A percentile compares a stretch with the other conserved stretches of the same genome.
phyloP scores from a whole-genome alignment of 768 basidiomycete species.

The Holtermanniella nyarrowii region DNA sequence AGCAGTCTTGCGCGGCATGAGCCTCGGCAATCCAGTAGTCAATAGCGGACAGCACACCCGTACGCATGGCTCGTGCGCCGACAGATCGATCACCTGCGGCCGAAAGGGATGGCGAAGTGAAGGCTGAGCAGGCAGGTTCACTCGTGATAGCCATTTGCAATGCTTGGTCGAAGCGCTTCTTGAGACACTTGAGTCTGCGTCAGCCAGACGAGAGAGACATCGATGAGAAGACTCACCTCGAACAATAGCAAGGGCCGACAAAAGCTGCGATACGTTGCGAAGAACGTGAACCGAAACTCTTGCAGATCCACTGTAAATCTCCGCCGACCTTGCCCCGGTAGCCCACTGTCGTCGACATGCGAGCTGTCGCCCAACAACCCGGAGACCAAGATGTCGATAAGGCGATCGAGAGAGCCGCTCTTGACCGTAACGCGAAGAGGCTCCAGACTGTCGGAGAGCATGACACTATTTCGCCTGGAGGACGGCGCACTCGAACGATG shows the following conservation, averaged over 20 bases:
- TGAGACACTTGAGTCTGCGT: not conserved
- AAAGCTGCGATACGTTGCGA: slow-evolving; percentile 5
- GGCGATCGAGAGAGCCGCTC: slow-evolving; percentile 2
- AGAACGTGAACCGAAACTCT: slow-evolving; percentile 1
- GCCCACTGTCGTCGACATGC: slow-evolving; percentile 3
- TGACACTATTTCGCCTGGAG: too few relatives aligned
- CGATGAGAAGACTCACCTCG: slow-evolving; percentile 1
- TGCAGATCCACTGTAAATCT: not conserved
- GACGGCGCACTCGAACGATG: not conserved
- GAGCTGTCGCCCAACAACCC: not conserved
- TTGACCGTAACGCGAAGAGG: slow-evolving; percentile 2
- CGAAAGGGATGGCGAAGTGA: too few relatives aligned
- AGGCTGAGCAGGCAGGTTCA: too few relatives aligned
- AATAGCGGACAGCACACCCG: not conserved
- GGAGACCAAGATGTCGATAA: slow-evolving; percentile 5
- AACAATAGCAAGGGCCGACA: slow-evolving; percentile 2
- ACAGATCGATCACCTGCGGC: too few relatives aligned
- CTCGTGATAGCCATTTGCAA: too few relatives aligned
- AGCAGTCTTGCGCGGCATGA: not conserved
- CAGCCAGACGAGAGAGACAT: not conserved
- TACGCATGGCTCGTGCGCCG: not conserved
- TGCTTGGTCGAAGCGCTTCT: slow-evolving; percentile 1
- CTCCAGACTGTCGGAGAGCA: not conserved
- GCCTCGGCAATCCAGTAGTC: not conserved
- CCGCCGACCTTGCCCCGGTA: not conserved